Evolutionary conservation across 768 basidiomycete species (phyloP).

Genomic region (Boletales sp.): DNA sequence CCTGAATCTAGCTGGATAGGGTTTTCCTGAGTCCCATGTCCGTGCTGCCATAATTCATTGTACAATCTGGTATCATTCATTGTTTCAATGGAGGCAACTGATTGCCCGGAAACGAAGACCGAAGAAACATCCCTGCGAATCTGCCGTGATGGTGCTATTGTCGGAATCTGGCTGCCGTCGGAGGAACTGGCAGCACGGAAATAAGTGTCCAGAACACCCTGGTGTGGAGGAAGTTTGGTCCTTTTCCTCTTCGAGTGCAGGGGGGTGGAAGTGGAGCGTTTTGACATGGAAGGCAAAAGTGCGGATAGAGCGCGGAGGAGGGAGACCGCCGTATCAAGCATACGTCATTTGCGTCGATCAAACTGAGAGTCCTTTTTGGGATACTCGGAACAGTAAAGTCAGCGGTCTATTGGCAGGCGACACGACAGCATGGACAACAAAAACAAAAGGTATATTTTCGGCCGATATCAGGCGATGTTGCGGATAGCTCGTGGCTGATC

Average conservation of each 20-base stretch:
- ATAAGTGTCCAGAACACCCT: constrained; percentile 25
- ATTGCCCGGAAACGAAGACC: constrained; percentile 12
- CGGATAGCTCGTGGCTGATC: constrained; percentile 2
- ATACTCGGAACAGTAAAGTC: not conserved
- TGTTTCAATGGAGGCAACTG: constrained; percentile 11
- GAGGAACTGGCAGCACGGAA: constrained; percentile 17
- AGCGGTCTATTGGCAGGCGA: not conserved
- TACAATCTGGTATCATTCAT: not conserved
- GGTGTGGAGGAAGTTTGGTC: constrained; percentile 12
- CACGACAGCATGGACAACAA: too few species aligned
- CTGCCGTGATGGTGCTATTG: constrained; percentile 13
- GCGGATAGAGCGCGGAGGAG: constrained; percentile 12
- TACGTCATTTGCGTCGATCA: constrained; percentile 30
- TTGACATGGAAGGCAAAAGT: constrained; percentile 18
- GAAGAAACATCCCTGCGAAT: constrained; percentile 12
- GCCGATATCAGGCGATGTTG: too few species aligned
- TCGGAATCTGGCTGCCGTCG: constrained; percentile 11
- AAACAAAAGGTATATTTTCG: too few species aligned
- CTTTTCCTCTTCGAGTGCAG: constrained; percentile 19
- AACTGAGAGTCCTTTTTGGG: constrained; percentile 18
- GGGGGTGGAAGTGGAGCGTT: constrained; percentile 10
- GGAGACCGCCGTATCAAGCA: constrained; percentile 11
- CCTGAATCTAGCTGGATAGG: constrained; percentile 25
- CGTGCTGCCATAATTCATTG: constrained; percentile 16
- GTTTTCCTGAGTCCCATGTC: constrained; percentile 23